phyloP scores from a whole-genome alignment of 352 stramenopile genomes.

The Phytophthora nicotianae region DNA sequence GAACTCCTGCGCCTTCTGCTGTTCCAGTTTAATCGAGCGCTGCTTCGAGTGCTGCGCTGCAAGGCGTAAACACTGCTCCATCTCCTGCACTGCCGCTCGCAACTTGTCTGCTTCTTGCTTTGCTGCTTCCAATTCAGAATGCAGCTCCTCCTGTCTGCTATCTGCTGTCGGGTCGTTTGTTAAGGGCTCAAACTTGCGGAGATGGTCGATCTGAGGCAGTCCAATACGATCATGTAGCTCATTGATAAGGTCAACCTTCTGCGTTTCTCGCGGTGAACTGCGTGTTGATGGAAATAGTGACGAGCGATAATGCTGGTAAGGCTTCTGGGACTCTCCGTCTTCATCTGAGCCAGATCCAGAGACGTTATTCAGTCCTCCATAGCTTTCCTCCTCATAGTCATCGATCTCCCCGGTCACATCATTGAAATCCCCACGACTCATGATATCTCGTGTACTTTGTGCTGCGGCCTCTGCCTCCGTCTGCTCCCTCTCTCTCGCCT shows the following conservation, averaged over 20 bases:
- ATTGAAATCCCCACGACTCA: constrained; percentile 21
- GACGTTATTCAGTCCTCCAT: constrained; percentile 15
- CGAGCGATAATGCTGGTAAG: constrained; percentile 12
- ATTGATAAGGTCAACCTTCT: constrained; percentile 80
- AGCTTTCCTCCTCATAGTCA: constrained; percentile 19
- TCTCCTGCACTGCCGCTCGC: constrained; percentile 59
- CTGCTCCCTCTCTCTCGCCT: constrained; percentile 15
- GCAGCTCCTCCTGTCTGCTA: constrained; percentile 50
- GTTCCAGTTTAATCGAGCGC: constrained; percentile 62
- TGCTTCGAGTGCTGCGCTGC: constrained; percentile 57
- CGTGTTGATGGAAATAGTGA: not conserved
- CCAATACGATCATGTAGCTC: constrained; percentile 75
- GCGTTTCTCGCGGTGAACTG: constrained; percentile 45
- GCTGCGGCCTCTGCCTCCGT: constrained; percentile 23
- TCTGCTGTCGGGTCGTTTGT: constrained; percentile 50
- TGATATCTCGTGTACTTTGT: constrained; percentile 11
- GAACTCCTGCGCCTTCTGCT: constrained; percentile 60
- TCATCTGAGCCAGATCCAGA: constrained; percentile 28
- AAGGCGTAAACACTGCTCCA: constrained; percentile 57
- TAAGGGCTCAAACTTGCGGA: constrained; percentile 78
- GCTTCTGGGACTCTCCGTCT: constrained; percentile 11
- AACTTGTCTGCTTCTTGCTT: constrained; percentile 65
- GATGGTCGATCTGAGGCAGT: constrained; percentile 65
- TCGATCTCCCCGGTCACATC: constrained; percentile 35
- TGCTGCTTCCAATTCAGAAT: constrained; percentile 59